Conservation (phyloP, 805 yeast species). For the Ogataea nitratoaversa region DNA sequence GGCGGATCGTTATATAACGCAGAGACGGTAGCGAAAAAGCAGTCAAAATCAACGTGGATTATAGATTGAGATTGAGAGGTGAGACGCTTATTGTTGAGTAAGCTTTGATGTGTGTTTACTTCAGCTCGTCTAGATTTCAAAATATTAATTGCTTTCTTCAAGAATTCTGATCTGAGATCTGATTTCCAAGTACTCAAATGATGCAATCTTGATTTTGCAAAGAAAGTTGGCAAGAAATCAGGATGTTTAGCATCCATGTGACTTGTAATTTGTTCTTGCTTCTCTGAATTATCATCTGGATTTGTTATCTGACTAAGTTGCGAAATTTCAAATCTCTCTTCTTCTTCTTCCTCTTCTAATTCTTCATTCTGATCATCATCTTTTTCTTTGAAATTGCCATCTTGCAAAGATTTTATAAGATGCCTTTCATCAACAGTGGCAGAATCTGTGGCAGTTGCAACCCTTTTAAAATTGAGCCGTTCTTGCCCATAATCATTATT, state of each 20-base stretch:
- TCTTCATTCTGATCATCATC: too few species aligned
- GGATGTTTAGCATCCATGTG: constrained; percentile 69
- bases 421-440: neutral
- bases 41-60: constrained; percentile 87
- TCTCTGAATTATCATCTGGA: constrained; percentile 9
- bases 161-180: constrained; percentile 58
- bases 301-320: constrained; percentile 7
- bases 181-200: constrained; percentile 87
- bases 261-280: constrained; percentile 8
- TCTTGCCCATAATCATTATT: constrained; percentile 53
- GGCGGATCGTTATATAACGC: constrained; percentile 48
- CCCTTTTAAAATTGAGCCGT: constrained; percentile 27
- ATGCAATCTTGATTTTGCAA: constrained; percentile 79
- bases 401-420: too few species aligned
- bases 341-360: constrained; percentile 5
- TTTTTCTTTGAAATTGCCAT: too few species aligned
- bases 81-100: constrained; percentile 3
- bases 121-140: constrained; percentile 9
- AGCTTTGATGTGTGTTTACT: neutral
- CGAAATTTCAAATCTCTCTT: constrained; percentile 4
- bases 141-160: constrained; percentile 39
- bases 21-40: constrained; percentile 88
- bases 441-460: constrained; percentile 3
- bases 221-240: constrained; percentile 64
- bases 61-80: too few species aligned